Evolutionary conservation across 148 eudicot genomes (phyloP).

Genomic region (Spergularia bocconei): DNA sequence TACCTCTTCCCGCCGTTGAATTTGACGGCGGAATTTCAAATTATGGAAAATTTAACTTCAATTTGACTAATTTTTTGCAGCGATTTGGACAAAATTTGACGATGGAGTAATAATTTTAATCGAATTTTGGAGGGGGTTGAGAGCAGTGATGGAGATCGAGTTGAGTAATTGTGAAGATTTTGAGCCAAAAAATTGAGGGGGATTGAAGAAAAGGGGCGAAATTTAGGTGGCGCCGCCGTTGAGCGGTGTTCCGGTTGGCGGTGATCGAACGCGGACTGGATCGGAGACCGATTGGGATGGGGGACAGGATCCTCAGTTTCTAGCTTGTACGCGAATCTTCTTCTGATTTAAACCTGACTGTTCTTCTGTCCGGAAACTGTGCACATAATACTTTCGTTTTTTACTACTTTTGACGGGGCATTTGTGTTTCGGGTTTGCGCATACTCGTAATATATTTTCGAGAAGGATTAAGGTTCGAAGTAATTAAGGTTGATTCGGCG

Average conservation of each 20-base stretch:
- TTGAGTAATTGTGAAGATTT: background rate
- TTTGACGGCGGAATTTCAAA: background rate
- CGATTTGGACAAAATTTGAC: background rate
- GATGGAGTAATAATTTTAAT: background rate
- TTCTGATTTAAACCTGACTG: too few species aligned
- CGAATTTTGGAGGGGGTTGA: background rate
- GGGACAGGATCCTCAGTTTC: too few species aligned
- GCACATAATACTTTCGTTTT: too few species aligned
- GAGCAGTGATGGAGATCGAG: background rate
- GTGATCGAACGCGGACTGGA: background rate
- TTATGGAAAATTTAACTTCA: background rate
- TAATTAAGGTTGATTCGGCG: too few species aligned
- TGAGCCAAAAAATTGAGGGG: background rate
- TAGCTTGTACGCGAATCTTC: too few species aligned
- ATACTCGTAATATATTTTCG: too few species aligned
- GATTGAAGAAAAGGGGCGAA: background rate
- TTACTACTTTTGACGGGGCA: too few species aligned
- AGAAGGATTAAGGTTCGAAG: too few species aligned
- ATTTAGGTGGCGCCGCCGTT: background rate
- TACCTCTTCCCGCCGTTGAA: background rate
- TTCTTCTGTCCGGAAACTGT: too few species aligned
- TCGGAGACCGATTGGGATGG: background rate
- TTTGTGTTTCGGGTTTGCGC: too few species aligned
- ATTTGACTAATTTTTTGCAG: background rate
- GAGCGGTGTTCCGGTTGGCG: background rate